Conservation (phyloP, 257 asterid species). For the Solanum lycopersicoides region DNA sequence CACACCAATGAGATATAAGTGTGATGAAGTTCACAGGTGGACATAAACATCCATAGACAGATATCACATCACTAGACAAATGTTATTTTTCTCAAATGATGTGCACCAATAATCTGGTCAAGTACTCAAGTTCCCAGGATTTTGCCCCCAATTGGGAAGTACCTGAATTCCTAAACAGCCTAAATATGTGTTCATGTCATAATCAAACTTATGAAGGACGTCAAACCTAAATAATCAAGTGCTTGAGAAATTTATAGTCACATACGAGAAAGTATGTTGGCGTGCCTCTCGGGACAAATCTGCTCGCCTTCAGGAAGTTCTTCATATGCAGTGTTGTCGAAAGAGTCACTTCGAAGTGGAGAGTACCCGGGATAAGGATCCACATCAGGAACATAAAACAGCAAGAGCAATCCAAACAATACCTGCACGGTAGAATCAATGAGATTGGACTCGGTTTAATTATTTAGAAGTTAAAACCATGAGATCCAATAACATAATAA, state of each 20-base stretch:
- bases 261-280: conserved; percentile 65
- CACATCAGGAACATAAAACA: conserved; percentile 66
- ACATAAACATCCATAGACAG: neutral
- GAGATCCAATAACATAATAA: neutral
- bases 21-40: neutral
- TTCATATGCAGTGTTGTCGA: conserved; percentile 60
- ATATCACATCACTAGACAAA: neutral
- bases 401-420: conserved; percentile 66
- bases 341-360: conserved; percentile 44
- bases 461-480: neutral
- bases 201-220: neutral
- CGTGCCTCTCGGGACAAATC: conserved; percentile 89
- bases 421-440: conserved; percentile 36
- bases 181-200: neutral
- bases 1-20: neutral
- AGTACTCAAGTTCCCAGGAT: neutral
- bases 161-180: neutral
- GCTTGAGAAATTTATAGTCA: neutral
- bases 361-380: conserved; percentile 86
- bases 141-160: neutral
- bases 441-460: neutral
- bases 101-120: neutral
- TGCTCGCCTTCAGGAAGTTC: conserved; percentile 85
- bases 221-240: neutral
- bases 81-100: neutral